Base-by-base conservation (phyloP, 306 rosid genomes). In the Carpinus viminea region DNA sequence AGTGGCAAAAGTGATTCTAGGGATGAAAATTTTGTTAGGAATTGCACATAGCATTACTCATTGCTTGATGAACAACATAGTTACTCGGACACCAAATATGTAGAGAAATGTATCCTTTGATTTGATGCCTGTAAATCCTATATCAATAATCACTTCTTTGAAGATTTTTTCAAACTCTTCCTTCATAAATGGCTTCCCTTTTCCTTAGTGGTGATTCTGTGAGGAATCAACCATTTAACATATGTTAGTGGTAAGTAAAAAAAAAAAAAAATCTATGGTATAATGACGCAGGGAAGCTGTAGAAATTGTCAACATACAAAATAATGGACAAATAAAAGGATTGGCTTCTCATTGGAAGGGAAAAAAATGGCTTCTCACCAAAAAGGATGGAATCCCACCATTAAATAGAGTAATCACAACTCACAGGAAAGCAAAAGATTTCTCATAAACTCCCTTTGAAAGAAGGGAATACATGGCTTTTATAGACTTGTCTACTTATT, bases 21-120 rank as follows among this genome's bases (percentile, higher is more conserved):
- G 94, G 66, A 91, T 88, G 85, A 91, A 86, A 43, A 59, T 0
- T 4, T 88, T 91, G 59, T 89, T 81, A 12, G 77, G 75, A 53
- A 91, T 13, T 2, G 54, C 78, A 1, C 47, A 38, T 4, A 89
- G 92, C 85, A 87, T 72, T 12, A 86, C 21, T 20, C 78, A 17
- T 34, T 86, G 88, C 81, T 92, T 88, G 7, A 90, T 5, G 1
- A 87, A 41, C 24, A 80, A 46, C 43, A 90, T 62, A 11, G 93
- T 38, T 28, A 86, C 38, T 3, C 95, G 95, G 69, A 92, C 92
- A 61, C 95, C 95, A 75, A 88, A 90, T 28, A 86, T 76, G 74
- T 74, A 88, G 1, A 90, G 18, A 0, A 92, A 71, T 8, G 85
- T 45, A 34, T 90, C 90, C 46, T 81, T 87, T 73, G 83, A 85